Conservation (phyloP, 2,329 filamentous ascomycete species). For the Pseudopithomyces chartarum region DNA sequence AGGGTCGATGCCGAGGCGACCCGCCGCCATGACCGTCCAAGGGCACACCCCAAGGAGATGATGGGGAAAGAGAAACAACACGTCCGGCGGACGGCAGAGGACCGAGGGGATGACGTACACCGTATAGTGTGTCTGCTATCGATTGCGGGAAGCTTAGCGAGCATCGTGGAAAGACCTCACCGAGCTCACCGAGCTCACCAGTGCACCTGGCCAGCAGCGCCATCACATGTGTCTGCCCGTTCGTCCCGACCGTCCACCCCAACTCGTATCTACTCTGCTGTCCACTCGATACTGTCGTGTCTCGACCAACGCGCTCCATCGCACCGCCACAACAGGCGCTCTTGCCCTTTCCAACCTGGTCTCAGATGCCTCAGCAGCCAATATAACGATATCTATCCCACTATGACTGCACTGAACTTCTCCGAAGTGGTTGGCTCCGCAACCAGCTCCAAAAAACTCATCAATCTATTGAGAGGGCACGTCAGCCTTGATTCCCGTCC, state of each 20-base stretch:
- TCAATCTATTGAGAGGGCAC: constrained; percentile 44
- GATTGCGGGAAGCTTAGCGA: too few relatives aligned
- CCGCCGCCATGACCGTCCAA: neutral
- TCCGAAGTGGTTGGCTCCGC: constrained; percentile 37
- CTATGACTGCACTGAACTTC: constrained; percentile 29
- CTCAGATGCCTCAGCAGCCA: constrained; percentile 15
- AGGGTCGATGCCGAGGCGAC: neutral
- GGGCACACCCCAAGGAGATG: too few relatives aligned
- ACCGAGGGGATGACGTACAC: neutral
- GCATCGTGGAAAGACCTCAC: neutral
- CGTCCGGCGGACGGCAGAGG: too few relatives aligned
- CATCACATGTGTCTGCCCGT: neutral
- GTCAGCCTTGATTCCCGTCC: constrained; percentile 22
- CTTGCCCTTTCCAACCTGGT: neutral
- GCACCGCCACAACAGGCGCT: neutral
- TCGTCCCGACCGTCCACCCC: too few relatives aligned
- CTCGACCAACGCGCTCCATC: too few relatives aligned
- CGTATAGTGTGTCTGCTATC: neutral
- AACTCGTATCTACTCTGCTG: too few relatives aligned
- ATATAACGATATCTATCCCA: constrained; percentile 17
- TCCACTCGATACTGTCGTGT: too few relatives aligned
- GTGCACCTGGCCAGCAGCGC: too few relatives aligned
- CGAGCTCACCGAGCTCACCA: too few relatives aligned
- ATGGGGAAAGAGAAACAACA: neutral
- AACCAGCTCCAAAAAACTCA: constrained; percentile 37